Conservation (phyloP, 2,329 filamentous ascomycete genomes). For the Neospermospora avenae region DNA sequence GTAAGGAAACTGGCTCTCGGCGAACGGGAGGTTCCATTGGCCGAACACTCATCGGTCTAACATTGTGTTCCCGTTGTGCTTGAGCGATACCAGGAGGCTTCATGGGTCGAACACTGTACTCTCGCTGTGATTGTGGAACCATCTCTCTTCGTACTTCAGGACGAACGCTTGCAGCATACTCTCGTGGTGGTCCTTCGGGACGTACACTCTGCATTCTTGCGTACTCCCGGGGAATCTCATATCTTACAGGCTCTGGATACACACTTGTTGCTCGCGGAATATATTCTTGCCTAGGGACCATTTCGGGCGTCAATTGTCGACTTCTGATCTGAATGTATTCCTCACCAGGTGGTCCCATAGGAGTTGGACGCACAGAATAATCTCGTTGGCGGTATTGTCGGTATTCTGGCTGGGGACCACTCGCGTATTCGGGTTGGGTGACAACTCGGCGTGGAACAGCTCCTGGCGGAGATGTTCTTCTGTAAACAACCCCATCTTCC, state of each 20-base stretch:
- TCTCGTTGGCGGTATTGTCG: slow-evolving; percentile 56
- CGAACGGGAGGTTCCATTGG: slow-evolving; percentile 27
- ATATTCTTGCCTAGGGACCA: slow-evolving; percentile 48
- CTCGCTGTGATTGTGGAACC: slow-evolving; percentile 30
- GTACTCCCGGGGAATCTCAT: slow-evolving; percentile 43
- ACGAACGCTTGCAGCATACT: slow-evolving; percentile 39
- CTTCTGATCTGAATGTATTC: slow-evolving; percentile 46
- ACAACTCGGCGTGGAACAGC: slow-evolving; percentile 53
- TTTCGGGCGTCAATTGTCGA: slow-evolving; percentile 39
- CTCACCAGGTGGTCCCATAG: slow-evolving; percentile 29
- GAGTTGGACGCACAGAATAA: slow-evolving; percentile 48
- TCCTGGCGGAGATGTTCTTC: slow-evolving; percentile 49
- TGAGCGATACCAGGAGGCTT: slow-evolving; percentile 34
- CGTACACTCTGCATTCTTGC: slow-evolving; percentile 43
- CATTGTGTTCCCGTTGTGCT: slow-evolving; percentile 31
- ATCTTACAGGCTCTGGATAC: slow-evolving; percentile 47
- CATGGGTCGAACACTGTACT: slow-evolving; percentile 29
- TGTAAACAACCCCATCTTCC: slow-evolving; percentile 40
- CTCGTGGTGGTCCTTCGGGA: slow-evolving; percentile 39
- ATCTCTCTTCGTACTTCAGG: slow-evolving; percentile 31
- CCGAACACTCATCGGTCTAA: slow-evolving; percentile 26
- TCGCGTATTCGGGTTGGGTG: slow-evolving; percentile 58
- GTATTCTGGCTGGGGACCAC: slow-evolving; percentile 43
- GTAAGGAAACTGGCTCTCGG: slow-evolving; percentile 22
- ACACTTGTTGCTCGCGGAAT: slow-evolving; percentile 47